phyloP scores from a whole-genome alignment of 2,329 filamentous ascomycete species.

The Aplosporella prunicola region DNA sequence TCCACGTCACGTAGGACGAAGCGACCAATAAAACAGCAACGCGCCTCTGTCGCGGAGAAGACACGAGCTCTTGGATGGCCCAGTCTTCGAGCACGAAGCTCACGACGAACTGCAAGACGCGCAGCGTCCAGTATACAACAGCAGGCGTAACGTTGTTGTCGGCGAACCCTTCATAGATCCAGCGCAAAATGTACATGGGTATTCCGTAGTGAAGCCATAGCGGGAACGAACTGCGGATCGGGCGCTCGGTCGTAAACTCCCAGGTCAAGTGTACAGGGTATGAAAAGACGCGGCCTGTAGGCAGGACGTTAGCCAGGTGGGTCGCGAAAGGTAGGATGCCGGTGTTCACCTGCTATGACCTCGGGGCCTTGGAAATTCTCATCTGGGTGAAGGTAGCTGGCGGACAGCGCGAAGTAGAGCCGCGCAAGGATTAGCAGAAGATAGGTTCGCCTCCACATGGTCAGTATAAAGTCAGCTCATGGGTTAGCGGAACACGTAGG shows the following conservation, averaged over 20 bases:
- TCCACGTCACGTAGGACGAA: slow-evolving; percentile 98
- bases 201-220: slow-evolving; percentile 92
- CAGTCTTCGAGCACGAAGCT: slow-evolving; percentile 97
- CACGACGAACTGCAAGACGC: slow-evolving; percentile 83
- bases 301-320: too few species aligned
- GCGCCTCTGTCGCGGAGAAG: slow-evolving; percentile 49
- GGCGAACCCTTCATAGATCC: slow-evolving; percentile 82
- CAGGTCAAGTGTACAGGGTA: slow-evolving; percentile 86
- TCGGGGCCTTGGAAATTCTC: slow-evolving; percentile 99
- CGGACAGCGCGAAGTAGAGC: slow-evolving; percentile 86
- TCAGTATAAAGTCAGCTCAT: slow-evolving; percentile 9
- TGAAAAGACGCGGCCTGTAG: slow-evolving; percentile 75
- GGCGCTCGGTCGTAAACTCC: slow-evolving; percentile 85
- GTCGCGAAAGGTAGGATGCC: slow-evolving; percentile 7
- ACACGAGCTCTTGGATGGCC: slow-evolving; percentile 87
- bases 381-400: slow-evolving; percentile 95
- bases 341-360: slow-evolving; percentile 70
- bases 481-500: not conserved
- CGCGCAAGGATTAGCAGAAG: slow-evolving; percentile 75
- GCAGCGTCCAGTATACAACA: slow-evolving; percentile 79
- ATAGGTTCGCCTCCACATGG: slow-evolving; percentile 89
- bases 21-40: slow-evolving; percentile 73
- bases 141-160: slow-evolving; percentile 72
- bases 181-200: slow-evolving; percentile 85
- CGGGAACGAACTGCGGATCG: slow-evolving; percentile 92